phyloP scores from a whole-genome alignment of 2,329 filamentous ascomycete genomes.

The Claviceps paspali region DNA sequence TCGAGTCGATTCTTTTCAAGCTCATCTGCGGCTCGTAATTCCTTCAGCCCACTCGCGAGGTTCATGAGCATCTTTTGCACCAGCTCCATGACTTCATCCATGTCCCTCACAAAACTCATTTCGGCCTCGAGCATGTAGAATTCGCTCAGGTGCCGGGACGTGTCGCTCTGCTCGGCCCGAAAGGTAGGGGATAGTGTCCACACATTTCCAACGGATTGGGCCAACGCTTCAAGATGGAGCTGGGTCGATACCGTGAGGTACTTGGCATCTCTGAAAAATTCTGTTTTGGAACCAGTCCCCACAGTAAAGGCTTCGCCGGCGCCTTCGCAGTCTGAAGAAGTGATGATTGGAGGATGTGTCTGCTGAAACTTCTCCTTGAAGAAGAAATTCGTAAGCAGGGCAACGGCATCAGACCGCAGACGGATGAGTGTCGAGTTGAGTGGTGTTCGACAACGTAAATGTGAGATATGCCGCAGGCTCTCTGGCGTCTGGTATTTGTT shows the following conservation, averaged over 20 bases:
- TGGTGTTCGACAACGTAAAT: conserved; percentile 69
- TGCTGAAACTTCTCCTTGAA: conserved; percentile 55
- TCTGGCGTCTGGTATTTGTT: conserved; percentile 91
- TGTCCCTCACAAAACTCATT: conserved; percentile 57
- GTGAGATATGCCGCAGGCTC: conserved; percentile 75
- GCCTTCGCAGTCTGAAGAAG: conserved; percentile 93
- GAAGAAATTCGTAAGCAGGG: conserved; percentile 63
- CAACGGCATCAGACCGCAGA: conserved; percentile 67
- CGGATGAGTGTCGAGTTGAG: conserved; percentile 68
- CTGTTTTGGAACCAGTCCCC: conserved; percentile 22
- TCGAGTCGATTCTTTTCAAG: conserved; percentile 22
- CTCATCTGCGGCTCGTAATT: conserved; percentile 28
- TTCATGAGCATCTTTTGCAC: conserved; percentile 62
- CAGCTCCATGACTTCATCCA: conserved; percentile 61
- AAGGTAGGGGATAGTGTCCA: conserved; percentile 94
- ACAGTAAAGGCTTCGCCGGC: conserved; percentile 87
- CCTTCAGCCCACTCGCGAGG: conserved; percentile 24
- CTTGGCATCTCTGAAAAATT: conserved; percentile 76
- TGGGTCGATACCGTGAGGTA: conserved; percentile 94
- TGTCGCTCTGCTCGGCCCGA: conserved; percentile 84
- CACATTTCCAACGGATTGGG: conserved; percentile 75
- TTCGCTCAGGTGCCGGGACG: conserved; percentile 83
- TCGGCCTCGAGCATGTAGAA: conserved; percentile 99
- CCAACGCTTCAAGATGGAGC: conserved; percentile 82
- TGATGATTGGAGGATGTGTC: conserved; percentile 85